These are phyloP conservation scores for Grosmannia serpens DNA, from an alignment of 2,329 filamentous ascomycete genomes.

Conservation along the genomic window DNA sequence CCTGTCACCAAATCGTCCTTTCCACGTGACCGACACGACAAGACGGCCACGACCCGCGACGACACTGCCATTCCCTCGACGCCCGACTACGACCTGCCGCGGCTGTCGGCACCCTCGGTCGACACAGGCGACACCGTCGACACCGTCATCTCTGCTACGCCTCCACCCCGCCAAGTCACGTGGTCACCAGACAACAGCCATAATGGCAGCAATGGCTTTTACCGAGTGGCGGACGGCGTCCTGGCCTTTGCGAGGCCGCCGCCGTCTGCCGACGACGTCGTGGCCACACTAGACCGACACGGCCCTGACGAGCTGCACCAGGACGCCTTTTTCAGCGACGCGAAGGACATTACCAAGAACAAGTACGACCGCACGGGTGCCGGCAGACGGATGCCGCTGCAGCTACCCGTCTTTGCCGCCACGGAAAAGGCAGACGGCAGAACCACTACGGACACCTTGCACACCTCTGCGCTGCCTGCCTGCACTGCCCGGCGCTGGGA, in stretches of 20 bases:
- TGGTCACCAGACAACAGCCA: background rate
- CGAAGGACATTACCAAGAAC: slow-evolving; percentile 59
- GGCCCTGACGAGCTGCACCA: slow-evolving; percentile 64
- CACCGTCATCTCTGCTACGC: background rate
- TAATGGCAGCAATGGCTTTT: background rate
- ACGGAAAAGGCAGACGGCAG: background rate
- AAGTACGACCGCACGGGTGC: background rate
- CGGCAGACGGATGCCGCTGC: background rate
- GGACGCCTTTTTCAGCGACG: slow-evolving; percentile 74
- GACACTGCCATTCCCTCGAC: background rate
- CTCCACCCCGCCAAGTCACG: background rate
- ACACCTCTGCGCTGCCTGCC: background rate
- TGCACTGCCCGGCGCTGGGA: slow-evolving; percentile 47
- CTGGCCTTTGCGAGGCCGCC: background rate
- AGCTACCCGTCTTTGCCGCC: background rate
- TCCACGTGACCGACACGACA: background rate
- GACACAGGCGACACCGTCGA: no score
- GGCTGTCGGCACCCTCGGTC: background rate
- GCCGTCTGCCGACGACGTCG: background rate
- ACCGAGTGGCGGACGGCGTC: background rate
- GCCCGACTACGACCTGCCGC: background rate
- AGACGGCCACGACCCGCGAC: background rate
- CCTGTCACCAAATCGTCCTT: background rate
- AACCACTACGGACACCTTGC: background rate
- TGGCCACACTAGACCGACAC: slow-evolving; percentile 1